Conservation (phyloP, 306 rosid genomes). For the Castanea crenata region DNA sequence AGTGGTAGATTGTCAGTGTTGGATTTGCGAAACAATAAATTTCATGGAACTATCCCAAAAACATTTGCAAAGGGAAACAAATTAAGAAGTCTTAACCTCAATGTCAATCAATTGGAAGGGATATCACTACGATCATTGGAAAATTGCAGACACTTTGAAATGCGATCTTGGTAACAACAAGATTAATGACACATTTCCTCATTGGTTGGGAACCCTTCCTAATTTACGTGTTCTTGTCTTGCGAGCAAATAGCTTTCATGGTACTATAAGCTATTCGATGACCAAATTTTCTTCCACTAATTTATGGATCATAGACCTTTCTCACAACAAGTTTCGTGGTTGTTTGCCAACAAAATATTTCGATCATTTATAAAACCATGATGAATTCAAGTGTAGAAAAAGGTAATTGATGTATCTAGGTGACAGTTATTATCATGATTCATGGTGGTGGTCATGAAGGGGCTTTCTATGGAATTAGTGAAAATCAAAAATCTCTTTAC, state of each 20-base stretch:
- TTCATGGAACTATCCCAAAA: too few species aligned
- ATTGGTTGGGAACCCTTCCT: constrained; percentile 8
- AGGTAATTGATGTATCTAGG: not conserved
- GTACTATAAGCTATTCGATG: not conserved
- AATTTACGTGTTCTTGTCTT: constrained; percentile 1
- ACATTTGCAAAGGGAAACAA: too few species aligned
- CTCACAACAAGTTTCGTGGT: too few species aligned
- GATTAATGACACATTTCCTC: not conserved
- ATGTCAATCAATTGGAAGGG: too few species aligned
- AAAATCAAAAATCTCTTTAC: not conserved
- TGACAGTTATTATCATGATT: not conserved
- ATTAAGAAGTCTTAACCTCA: too few species aligned
- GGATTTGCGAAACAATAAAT: too few species aligned
- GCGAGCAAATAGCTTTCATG: constrained; percentile 6
- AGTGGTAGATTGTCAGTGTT: too few species aligned
- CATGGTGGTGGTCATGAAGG: not conserved
- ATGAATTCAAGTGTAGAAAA: too few species aligned
- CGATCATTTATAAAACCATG: too few species aligned
- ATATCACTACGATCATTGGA: not conserved
- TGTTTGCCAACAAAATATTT: too few species aligned
- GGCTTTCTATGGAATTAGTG: not conserved
- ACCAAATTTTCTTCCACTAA: too few species aligned
- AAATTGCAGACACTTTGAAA: not conserved
- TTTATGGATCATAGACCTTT: too few species aligned
- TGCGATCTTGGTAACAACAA: constrained; percentile 10